Base-by-base conservation (phyloP, 2,329 filamentous ascomycete species). In the Albifimbria verrucaria region DNA sequence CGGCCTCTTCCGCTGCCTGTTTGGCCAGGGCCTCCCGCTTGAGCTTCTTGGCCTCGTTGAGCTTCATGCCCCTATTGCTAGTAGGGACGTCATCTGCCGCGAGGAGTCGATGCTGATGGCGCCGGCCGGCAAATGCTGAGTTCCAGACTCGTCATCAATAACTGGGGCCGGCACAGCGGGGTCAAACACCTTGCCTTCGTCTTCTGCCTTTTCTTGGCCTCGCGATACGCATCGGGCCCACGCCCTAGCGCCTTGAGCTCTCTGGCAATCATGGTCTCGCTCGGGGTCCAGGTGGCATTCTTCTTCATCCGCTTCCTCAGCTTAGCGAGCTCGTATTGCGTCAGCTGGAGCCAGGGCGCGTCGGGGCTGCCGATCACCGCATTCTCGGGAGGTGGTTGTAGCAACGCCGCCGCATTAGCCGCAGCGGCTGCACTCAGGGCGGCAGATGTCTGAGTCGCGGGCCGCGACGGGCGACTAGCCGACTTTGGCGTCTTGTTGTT, bases 231-330 rank as follows among this genome's bases (percentile, higher is more conserved):
- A 50, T 86, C 84, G 17, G 83, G 77, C 3, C 85, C 85, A 44
- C 90, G 85, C 1, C 86, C 86, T 18, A 90, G 78, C 20, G 77
- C 77, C 66, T 88, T 88, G 1, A 94, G 80, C 69, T 93, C 89
- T 25, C 89, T 79, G 17, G 88, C 83, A 57, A 93, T 89, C 90
- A 94, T 94, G 0, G 90, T 92, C 61, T 90, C 88, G 57, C 88
- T 92, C 0, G 90, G 90, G 3, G 83, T 86, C 90, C 90, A 94
- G 4, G 89, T 86, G 0, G 89, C 88, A 64, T 94, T 94, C 77
- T 94, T 94, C 80, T 94, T 94, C 90, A 94, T 94, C 18, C 88
- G 81, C 72, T 94, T 94, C 55, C 90, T 78, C 7, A 94, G 77
- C 57, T 85, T 81, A 1, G 84, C 85, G 46, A 88, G 74, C 65